Evolutionary conservation across 139 green algal genomes (phyloP), one percentile per base, ranked within the genome.

Genomic region (Nannochloris sp.): DNA sequence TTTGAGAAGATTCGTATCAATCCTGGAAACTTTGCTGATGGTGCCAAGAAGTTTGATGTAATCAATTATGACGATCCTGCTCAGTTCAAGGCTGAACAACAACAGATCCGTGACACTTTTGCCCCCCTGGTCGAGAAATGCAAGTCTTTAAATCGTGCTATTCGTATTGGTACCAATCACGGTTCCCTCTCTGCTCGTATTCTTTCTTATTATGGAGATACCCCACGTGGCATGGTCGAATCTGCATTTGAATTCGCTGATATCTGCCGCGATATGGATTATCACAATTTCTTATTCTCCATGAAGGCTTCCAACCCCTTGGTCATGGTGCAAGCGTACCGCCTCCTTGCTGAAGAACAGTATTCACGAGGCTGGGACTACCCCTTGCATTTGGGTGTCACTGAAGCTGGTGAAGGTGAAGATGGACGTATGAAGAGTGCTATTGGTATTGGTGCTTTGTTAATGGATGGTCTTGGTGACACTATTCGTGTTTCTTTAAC

Each of bases 281-380:
- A 95, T 86, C 93, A 99, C 83, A 99, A 99, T 83, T 98, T 99
- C 60, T 54, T 98, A 35, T 99, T 99, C 83, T 92, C 80, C 71
- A 99, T 99, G 93, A 99, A 99, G 86, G 92, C 92, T 14, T 92
- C 80, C 75, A 98, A 98, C 79, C 91, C 92, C 1, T 73, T 97
- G 62, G 90, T 98, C 53, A 98, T 98, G 92, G 90, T 97, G 31
- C 67, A 81, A 69, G 93, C 92, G 4, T 99, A 99, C 81, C 84
- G 93, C 46, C 81, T 97, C 73, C 83, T 99, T 60, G 76, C 87
- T 6, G 87, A 95, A 71, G 89, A 97, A 81, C 83, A 87, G 91
- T 97, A 97, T 80, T 74, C 71, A 24, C 63, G 71, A n/a, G 81
- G 76, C 32, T 99, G 92, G 92, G 90, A 99, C 75, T 99, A 99